Percentiles rank a stretch among this genome's conserved stretches.
These are phyloP conservation scores for Rhipidocladum racemiflorum DNA, from an alignment of 176 grass and related monocot species.

Conservation along the genomic window DNA sequence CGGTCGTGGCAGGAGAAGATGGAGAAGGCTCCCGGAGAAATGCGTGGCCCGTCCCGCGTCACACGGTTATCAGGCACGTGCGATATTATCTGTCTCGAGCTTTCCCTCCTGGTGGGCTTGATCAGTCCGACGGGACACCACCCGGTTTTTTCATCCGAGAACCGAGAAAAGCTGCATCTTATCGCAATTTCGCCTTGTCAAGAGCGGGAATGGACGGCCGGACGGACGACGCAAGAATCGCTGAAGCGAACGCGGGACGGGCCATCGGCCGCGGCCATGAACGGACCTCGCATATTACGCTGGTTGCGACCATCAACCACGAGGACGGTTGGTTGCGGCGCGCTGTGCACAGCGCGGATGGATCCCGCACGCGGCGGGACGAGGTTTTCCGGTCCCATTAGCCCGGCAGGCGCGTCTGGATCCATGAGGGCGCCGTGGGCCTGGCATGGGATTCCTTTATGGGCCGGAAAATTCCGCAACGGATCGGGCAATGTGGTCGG, in stretches of 20 bases:
- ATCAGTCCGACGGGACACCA: not conserved
- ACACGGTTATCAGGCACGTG: not conserved
- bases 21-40: not conserved
- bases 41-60: too few relatives aligned
- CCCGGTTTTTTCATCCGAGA: not conserved
- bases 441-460: not conserved
- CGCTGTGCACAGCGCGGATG: too few relatives aligned
- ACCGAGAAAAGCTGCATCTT: not conserved
- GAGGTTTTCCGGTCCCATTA: not conserved
- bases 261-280: not conserved
- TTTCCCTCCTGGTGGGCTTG: not conserved
- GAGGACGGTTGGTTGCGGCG: not conserved
- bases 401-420: too few relatives aligned
- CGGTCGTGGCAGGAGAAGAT: not conserved
- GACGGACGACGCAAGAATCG: not conserved
- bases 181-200: not conserved
- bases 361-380: not conserved
- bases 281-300: rapidly evolving
- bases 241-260: not conserved
- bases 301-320: not conserved
- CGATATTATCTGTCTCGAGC: not conserved
- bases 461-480: not conserved
- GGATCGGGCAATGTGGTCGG: too few relatives aligned
- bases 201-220: not conserved
- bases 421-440: not conserved